Evolutionary conservation across 163 green algal genomes (phyloP), one percentile per base, ranked within the genome.

Genomic region (Volvox carteri): DNA sequence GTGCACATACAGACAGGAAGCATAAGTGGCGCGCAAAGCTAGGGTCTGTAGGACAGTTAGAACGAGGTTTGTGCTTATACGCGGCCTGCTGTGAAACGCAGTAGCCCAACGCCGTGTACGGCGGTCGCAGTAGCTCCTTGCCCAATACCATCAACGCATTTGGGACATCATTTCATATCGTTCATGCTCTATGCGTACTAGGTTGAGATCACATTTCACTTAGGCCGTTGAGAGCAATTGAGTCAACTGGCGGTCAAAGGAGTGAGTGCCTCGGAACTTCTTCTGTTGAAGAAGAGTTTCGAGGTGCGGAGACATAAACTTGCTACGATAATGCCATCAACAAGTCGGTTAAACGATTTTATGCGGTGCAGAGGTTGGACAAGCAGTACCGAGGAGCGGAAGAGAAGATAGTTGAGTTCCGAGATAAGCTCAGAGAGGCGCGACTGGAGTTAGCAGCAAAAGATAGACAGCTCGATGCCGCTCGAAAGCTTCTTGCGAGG

Each of bases 381-480:
- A 39, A 19, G 28, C 67, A 83, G 28, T 88, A 88, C 21, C 83
- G 83, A 3, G 11, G 28, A 23, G 84, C 72, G 1, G 84, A 89
- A 12, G 41, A 84, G 4, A 84, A 84, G 21, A 70, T 89, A 28
- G 28, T 16, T 0, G 84, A 89, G 0, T 84, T 89, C 19, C 52
- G 84, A 4, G 72, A 89, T 0, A 67, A 41, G 54, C 84, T 89
- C 37, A 42, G 73, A 4, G 84, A 84, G 52, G 67, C 72, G 12
- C 39, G 54, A 2, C 8, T 54, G 35, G 84, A 89, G 41, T 33
- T 84, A 35, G 54, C n/a, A 5, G 4, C 52, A 21, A 89, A 84
- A 44, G 83, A 88, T 42, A 58, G 25, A 28, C 83, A 88, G 67
- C 68, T 88, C 0, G 83, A 88, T 37, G 83, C 83, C 4, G 28